phyloP scores from a whole-genome alignment of 495 filamentous ascomycete genomes.

The Cercophora sp. region DNA sequence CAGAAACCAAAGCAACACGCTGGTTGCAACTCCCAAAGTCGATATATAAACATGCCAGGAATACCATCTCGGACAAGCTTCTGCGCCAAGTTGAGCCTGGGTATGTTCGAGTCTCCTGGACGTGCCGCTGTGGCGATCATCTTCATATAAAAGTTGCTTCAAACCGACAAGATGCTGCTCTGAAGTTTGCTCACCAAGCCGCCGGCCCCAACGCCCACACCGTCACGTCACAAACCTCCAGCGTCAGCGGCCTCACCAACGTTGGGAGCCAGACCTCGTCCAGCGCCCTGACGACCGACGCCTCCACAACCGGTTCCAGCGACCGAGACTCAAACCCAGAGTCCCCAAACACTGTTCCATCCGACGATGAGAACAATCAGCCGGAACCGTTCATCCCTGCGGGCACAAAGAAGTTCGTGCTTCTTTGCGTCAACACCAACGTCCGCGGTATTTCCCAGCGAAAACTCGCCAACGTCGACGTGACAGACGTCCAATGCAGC shows the following conservation, averaged over 20 bases:
- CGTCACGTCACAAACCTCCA: background rate
- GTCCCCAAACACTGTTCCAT: slow-evolving; percentile 5
- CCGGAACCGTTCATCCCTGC: slow-evolving; percentile 8
- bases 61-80: too few species aligned
- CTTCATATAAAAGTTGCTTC: slow-evolving; percentile 1
- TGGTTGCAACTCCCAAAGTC: too few species aligned
- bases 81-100: too few species aligned
- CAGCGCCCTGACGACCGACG: background rate
- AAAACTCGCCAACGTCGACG: slow-evolving; percentile 14
- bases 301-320: background rate
- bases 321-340: background rate
- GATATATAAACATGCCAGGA: too few species aligned
- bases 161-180: background rate
- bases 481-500: slow-evolving; percentile 10
- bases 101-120: too few species aligned
- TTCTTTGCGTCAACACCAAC: slow-evolving; percentile 11
- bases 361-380: background rate
- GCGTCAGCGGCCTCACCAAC: background rate
- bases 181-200: slow-evolving; percentile 7
- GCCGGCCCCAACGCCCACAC: slow-evolving; percentile 5
- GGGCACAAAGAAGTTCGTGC: slow-evolving; percentile 12
- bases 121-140: slow-evolving; percentile 8
- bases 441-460: background rate
- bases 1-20: too few species aligned
- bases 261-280: background rate